Percentiles rank a stretch among this genome's conserved stretches.
These are phyloP conservation scores for Biancaea sappan DNA, from an alignment of 306 rosid species.

Conservation along the genomic window DNA sequence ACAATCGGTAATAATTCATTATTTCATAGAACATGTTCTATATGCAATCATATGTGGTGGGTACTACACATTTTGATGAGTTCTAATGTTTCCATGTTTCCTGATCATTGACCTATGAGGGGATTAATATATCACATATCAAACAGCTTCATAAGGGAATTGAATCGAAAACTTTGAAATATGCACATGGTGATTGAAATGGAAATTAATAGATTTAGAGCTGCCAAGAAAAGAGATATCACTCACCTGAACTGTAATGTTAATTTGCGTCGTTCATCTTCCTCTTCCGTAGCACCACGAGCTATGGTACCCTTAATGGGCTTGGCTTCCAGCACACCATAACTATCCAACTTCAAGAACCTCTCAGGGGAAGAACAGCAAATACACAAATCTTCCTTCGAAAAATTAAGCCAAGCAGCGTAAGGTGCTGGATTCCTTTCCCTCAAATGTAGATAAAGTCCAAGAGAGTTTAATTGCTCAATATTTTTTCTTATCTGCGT, in stretches of 20 bases:
- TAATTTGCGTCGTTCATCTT: conserved; percentile 67
- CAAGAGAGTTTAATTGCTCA: conserved; percentile 58
- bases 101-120: conserved; percentile 1
- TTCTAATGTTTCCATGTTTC: conserved; percentile 20
- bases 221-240: conserved; percentile 27
- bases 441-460: conserved; percentile 82
- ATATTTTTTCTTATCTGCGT: conserved; percentile 79
- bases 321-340: conserved; percentile 83
- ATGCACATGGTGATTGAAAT: background rate
- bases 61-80: conserved; percentile 13
- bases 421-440: conserved; percentile 96
- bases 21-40: background rate
- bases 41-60: conserved; percentile 13
- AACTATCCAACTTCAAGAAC: conserved; percentile 77
- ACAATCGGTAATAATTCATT: conserved; percentile 2
- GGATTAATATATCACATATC: conserved; percentile 12
- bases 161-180: conserved; percentile 1
- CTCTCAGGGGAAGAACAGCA: conserved; percentile 99
- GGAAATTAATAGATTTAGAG: conserved; percentile 10
- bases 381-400: conserved; percentile 67
- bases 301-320: conserved; percentile 95
- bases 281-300: conserved; percentile 79
- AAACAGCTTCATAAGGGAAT: conserved; percentile 7
- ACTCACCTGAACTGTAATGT: conserved; percentile 80
- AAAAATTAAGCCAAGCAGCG: conserved; percentile 96